Conservation (phyloP, 176 grass and related monocot genomes). For the Aegilops sharonensis region DNA sequence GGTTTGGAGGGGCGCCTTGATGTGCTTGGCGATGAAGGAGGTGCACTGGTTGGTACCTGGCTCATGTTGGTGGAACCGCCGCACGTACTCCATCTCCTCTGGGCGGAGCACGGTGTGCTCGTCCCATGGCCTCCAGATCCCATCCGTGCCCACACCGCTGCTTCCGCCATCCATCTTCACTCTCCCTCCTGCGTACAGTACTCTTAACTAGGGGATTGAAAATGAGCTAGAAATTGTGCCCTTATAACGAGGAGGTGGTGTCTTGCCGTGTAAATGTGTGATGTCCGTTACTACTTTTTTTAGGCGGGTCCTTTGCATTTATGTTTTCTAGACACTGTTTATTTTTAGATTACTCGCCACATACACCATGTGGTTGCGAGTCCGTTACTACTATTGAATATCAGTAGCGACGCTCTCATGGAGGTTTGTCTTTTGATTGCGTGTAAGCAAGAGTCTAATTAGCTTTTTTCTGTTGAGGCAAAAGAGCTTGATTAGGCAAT, state of each 20-base stretch:
- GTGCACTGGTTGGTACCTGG: conserved; percentile 60
- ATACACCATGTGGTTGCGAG: too few species aligned
- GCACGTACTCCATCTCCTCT: conserved; percentile 61
- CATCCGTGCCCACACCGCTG: not conserved
- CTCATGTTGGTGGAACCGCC: conserved; percentile 52
- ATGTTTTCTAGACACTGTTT: too few species aligned
- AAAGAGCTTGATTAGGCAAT: not conserved
- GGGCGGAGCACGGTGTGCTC: conserved; percentile 40
- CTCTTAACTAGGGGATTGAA: not conserved
- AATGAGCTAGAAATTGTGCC: not conserved
- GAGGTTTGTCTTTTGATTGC: not conserved
- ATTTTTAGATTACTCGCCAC: too few species aligned
- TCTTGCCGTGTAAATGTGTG: not conserved
- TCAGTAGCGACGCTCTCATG: not conserved
- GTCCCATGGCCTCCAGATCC: conserved; percentile 51
- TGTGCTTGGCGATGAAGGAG: conserved; percentile 69
- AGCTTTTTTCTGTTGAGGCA: not conserved
- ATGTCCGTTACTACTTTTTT: not conserved
- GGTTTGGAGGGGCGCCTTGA: conserved; percentile 69
- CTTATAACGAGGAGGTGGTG: not conserved
- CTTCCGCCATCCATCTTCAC: not conserved
- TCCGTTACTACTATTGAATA: not conserved
- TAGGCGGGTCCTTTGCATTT: too few species aligned
- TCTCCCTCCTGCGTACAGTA: not conserved
- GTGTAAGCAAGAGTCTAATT: not conserved